Evolutionary conservation across 148 eudicot genomes (phyloP).

Genomic region (Rhododendron ovatum): DNA sequence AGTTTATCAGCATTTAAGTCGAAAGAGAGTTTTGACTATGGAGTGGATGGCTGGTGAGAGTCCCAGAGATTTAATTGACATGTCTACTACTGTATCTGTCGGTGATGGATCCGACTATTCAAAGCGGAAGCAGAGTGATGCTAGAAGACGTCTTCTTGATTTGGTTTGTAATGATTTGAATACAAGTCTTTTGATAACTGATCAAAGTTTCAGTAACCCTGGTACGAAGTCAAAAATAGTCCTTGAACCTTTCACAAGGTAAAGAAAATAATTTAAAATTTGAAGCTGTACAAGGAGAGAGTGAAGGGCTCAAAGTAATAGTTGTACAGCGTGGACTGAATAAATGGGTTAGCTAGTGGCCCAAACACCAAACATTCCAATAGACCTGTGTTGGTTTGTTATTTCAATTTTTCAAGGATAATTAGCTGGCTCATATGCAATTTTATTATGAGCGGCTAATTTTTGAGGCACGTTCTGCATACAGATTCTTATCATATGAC

Average conservation of each 20-base stretch:
- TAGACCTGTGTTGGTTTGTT: background rate
- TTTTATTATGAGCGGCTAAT: background rate
- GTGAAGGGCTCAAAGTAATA: background rate
- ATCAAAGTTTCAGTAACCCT: background rate
- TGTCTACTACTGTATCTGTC: conserved; percentile 37
- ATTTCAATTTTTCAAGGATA: background rate
- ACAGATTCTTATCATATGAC: conserved; percentile 5
- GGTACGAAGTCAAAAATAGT: background rate
- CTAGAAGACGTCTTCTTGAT: conserved; percentile 75
- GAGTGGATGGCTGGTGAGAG: conserved; percentile 94
- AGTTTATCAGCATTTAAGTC: conserved; percentile 58
- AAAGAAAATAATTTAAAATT: background rate
- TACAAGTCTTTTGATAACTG: background rate
- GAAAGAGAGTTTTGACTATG: conserved; percentile 83
- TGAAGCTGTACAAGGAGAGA: background rate
- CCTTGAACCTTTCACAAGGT: background rate
- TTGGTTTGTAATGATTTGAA: conserved; percentile 42
- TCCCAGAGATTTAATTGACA: conserved; percentile 67
- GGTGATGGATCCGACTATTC: conserved; percentile 30
- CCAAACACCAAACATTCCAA: background rate
- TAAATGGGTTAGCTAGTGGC: background rate
- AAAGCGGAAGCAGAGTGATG: conserved; percentile 50
- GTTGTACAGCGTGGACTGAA: background rate
- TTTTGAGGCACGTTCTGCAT: background rate
- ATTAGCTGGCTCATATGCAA: background rate